A percentile compares a stretch with the other conserved stretches of the same genome.
Evolutionary conservation across 2,329 filamentous ascomycete genomes (phyloP).

Genomic region (Metarhizium album): DNA sequence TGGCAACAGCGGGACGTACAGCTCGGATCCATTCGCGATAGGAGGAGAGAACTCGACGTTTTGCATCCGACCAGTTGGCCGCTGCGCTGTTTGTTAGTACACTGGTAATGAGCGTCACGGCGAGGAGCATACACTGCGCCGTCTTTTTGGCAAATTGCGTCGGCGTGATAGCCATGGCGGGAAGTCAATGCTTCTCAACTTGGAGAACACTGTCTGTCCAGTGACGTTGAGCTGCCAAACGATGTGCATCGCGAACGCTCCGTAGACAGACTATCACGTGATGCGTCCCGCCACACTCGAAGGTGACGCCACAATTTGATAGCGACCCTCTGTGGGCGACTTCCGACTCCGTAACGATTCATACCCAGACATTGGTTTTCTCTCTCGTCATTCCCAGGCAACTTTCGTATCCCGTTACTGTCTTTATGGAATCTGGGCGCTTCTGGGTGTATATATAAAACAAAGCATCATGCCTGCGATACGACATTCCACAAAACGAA

Average conservation of each 20-base stretch:
- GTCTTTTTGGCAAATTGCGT: constrained; percentile 81
- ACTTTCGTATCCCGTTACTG: not conserved
- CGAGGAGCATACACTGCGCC: constrained; percentile 55
- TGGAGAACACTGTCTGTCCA: constrained; percentile 17
- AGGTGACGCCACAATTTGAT: constrained; percentile 9
- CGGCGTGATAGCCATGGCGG: constrained; percentile 76
- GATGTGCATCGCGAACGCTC: constrained; percentile 1
- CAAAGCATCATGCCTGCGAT: constrained; percentile 58
- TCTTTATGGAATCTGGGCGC: not conserved
- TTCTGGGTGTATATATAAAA: not conserved
- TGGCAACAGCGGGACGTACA: constrained; percentile 48
- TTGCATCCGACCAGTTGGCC: constrained; percentile 80
- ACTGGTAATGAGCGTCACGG: not conserved
- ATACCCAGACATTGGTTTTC: not conserved
- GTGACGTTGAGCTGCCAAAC: constrained; percentile 15
- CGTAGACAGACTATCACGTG: constrained; percentile 20
- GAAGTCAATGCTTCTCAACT: constrained; percentile 26
- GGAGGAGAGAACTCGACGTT: constrained; percentile 71
- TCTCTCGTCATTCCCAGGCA: not conserved
- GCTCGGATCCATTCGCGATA: constrained; percentile 95
- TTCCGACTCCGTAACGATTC: not conserved
- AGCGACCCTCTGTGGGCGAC: not conserved
- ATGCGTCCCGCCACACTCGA: constrained; percentile 10
- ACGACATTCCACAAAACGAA: constrained; percentile 63
- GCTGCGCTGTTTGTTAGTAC: constrained; percentile 46